Conservation (phyloP, 139 green algal species). For the Asterochloris erici region DNA sequence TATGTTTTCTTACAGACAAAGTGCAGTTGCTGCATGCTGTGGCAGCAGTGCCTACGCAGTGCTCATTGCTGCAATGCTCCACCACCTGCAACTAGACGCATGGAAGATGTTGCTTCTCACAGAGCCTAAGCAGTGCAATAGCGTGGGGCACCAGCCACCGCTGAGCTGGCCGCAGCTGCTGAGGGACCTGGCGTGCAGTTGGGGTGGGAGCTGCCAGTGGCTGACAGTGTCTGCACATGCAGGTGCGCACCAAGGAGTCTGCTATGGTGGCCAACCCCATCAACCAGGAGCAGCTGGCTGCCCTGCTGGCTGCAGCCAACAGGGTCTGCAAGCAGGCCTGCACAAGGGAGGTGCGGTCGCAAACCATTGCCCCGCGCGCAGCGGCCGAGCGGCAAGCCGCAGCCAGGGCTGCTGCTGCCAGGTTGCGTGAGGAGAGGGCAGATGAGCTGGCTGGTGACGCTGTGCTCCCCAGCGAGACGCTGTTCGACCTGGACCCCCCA, state of each 20-base stretch:
- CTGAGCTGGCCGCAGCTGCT: background rate
- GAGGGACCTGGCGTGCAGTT: background rate
- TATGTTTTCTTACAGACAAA: no score
- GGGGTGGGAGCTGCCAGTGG: background rate
- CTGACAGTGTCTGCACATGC: no score
- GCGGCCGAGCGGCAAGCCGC: background rate
- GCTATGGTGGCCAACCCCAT: slow-evolving; percentile 6
- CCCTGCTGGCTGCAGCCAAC: slow-evolving; percentile 6
- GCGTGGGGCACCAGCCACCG: background rate
- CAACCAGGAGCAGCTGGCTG: background rate
- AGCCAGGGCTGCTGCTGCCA: background rate
- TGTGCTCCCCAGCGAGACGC: background rate
- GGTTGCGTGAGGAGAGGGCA: background rate
- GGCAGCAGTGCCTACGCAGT: no score
- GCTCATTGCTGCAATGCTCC: background rate
- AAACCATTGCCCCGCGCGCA: background rate
- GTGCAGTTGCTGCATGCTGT: no score
- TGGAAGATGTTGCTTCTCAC: background rate
- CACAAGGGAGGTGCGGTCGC: background rate
- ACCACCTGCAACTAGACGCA: background rate
- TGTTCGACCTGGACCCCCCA: no score
- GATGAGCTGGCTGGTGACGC: slow-evolving; percentile 7
- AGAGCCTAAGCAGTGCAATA: background rate
- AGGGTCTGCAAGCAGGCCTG: slow-evolving; percentile 7
- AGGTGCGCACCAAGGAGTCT: slow-evolving; percentile 3